Evolutionary conservation across 371 early-diverging fungal species (phyloP), one percentile per base, ranked within the genome.

Genomic region (Catenaria anguillulae): DNA sequence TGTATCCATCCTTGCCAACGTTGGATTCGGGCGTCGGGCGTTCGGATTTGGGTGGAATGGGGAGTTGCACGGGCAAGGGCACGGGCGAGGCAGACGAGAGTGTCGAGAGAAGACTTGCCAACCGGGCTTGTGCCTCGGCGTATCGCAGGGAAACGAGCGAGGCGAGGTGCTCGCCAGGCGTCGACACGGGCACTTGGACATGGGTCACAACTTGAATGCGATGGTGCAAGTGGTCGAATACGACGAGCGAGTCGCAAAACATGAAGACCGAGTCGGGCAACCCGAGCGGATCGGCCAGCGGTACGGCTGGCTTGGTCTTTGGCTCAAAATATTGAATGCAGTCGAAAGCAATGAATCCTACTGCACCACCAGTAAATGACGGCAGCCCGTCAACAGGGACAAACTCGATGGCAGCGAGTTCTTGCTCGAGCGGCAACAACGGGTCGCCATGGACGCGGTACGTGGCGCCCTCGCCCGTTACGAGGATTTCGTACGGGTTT

Each of bases 291-390:
- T 97, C 95, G 36, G 75, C 70, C 43, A 95, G 40, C 40, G 40
- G 40, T 5, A 40, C 67, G 15, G 86, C 84, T 50, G 83, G 79
- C 54, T 78, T 72, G 2, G 87, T 82, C 48, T 83, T 80, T 4
- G 96, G 94, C 73, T 97, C 97, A 81, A 97, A 97, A 68, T 91
- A 88, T 67, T 90, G 85, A 37, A 91, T 87, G 65, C 96, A 95
- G 71, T 97, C 97, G 75, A 91, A 97, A 24, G 89, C 79, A 59
- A 97, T 86, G 71, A 92, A 97, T 21, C 97, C 97, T 43, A 97
- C 86, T 24, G 96, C 97, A 37, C 97, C 97, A 67, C 96, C 92
- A 61, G 91, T 91, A 67, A 93, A 93, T 36, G 81, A 75, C 46
- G 92, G 94, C 55, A 95, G 71, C 1, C 87, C 92, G 2, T 85